Evolutionary conservation across 257 asterid species (phyloP), one percentile per base, ranked within the genome.

Genomic region (Handroanthus guayacan): DNA sequence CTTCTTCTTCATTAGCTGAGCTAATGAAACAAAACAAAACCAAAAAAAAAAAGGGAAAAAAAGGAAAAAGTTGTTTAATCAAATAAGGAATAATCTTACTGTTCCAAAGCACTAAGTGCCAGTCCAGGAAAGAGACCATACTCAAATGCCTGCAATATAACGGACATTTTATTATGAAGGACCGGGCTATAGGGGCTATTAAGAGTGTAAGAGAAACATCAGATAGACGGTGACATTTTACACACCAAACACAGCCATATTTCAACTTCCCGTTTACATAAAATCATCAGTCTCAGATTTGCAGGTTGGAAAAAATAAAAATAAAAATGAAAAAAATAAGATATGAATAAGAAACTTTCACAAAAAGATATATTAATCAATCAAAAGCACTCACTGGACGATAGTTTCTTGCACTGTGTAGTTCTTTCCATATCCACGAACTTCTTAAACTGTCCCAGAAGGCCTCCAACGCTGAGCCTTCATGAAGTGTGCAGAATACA

Each of bases 401-500:
- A 84, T 89, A 95, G 65, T 95, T 95, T 83, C 99, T 91, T 72
- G 98, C 99, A 50, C 61, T 25, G 78, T 92, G 71, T 80, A 95
- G 98, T 82, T 95, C 99, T 81, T 86, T 84, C 98, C 97, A 95
- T 81, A 95, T 81, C 98, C 99, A 95, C 17, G 99, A 95, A 83
- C 80, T 88, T 86, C 71, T 85, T 80, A 95, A 81, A 58, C 83
- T 88, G 82, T 88, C 91, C 99, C 99, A 95, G 80, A 87, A 91
- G 77, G 78, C 67, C 74, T 91, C 98, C 79, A 89, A 71, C 60
- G 84, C 52, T 47, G 91, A 74, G 8, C 91, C 96, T 74, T 85
- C 87, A 52, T 80, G 89, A 61, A 95, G 87, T 70, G 85, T 48
- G 69, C 62, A 62, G 76, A 90, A 95, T 63, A 87, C 96, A 76